Conservation (phyloP, 768 basidiomycete species). For the Trametes villosa region DNA sequence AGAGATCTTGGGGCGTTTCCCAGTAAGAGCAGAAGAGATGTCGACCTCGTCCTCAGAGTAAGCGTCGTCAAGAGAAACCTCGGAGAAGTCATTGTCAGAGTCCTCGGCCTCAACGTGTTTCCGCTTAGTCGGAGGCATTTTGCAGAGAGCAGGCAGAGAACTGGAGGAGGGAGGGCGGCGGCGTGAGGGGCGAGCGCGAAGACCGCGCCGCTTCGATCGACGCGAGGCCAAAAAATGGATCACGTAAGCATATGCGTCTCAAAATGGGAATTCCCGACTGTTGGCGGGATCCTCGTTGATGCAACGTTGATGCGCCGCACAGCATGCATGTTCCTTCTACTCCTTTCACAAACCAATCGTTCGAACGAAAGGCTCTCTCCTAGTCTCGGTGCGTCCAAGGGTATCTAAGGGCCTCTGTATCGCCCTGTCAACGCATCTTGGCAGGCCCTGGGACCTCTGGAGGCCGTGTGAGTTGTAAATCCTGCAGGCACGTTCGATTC, state of each 20-base stretch:
- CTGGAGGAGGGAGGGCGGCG: not conserved
- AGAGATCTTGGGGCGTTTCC: slow-evolving; percentile 29
- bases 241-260: not conserved
- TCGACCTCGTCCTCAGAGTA: slow-evolving; percentile 51
- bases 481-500: no score
- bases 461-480: no score
- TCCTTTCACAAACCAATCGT: no score
- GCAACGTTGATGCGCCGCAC: not conserved
- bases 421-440: no score
- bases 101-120: slow-evolving; percentile 11
- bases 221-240: slow-evolving; percentile 16
- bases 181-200: not conserved
- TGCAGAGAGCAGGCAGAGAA: no score
- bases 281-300: not conserved
- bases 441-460: no score
- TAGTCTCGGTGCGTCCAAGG: no score
- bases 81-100: slow-evolving; percentile 12
- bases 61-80: slow-evolving; percentile 14
- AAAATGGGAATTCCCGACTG: slow-evolving; percentile 14
- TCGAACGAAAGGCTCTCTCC: no score
- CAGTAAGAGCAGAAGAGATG: slow-evolving; percentile 63
- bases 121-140: slow-evolving; percentile 16
- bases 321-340: no score
- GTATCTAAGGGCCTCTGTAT: no score
- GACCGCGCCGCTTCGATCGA: not conserved